A percentile compares a stretch with the other conserved stretches of the same genome.
These are phyloP conservation scores for Phytophthora boehmeriae DNA, from an alignment of 352 stramenopile species.

Conservation along the genomic window DNA sequence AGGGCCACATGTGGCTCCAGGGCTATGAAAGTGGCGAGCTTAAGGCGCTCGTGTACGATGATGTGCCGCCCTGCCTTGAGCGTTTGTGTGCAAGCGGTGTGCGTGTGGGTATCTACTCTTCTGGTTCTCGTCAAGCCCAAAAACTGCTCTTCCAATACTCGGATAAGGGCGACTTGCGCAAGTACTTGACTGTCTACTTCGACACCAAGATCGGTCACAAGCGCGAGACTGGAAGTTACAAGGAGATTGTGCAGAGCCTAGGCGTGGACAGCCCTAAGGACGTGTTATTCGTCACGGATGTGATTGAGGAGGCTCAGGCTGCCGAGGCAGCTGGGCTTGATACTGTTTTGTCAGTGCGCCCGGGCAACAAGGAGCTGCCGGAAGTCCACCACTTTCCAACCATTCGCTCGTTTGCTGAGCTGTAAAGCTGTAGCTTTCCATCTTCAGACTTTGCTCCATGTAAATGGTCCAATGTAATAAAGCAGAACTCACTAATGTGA, in stretches of 20 bases:
- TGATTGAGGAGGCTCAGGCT: constrained; percentile 86
- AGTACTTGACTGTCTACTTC: constrained; percentile 84
- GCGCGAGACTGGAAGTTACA: constrained; percentile 70
- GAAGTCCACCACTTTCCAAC: constrained; percentile 54
- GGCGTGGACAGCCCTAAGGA: constrained; percentile 79
- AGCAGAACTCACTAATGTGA: not conserved
- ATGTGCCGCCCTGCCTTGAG: constrained; percentile 87
- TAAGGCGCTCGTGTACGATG: constrained; percentile 90
- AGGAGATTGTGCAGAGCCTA: constrained; percentile 83
- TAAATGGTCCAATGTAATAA: not conserved
- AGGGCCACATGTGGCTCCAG: constrained; percentile 90
- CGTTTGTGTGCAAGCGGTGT: constrained; percentile 78
- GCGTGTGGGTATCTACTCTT: constrained; percentile 94
- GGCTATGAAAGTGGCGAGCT: constrained; percentile 90
- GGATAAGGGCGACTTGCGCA: constrained; percentile 77
- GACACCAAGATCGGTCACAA: constrained; percentile 88
- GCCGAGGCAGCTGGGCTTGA: constrained; percentile 69
- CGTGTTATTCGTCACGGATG: constrained; percentile 90
- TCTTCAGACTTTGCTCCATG: not conserved
- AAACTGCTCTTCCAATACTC: constrained; percentile 89
- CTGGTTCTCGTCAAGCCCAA: constrained; percentile 88
- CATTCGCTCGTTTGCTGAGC: constrained; percentile 67
- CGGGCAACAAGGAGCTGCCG: constrained; percentile 84
- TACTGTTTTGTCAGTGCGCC: constrained; percentile 80
- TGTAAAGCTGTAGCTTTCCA: constrained; percentile 32